Evolutionary conservation across 257 asterid species (phyloP), one percentile per base, ranked within the genome.

Genomic region (Rubia yunnanensis): DNA sequence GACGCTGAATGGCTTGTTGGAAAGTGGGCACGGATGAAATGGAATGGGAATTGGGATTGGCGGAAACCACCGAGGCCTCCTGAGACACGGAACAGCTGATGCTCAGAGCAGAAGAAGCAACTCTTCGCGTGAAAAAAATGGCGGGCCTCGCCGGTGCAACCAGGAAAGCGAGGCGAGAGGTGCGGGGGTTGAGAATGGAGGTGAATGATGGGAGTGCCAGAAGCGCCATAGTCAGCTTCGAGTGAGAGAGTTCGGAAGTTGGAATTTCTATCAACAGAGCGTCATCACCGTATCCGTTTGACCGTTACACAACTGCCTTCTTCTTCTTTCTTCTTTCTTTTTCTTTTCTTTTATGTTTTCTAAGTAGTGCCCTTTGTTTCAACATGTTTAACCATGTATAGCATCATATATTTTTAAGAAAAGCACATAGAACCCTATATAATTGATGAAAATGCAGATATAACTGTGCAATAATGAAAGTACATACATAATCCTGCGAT

Each of bases 1-100:
- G 94, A 53, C 96, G 83, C 82, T 92, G 98, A 77, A 92, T 87
- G 48, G 98, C 98, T 80, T 87, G 96, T 49, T 92, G 98, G 56
- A 92, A 92, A 71, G 91, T 89, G 60, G 86, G 94, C 64, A 69
- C 80, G 30, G 91, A 77, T 9, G 85, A 35, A 39, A 68, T 76
- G 41, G 60, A 67, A 41, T 20, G 59, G 35, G 63, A 23, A 1
- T 65, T 70, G 10, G 72, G 41, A 54, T 49, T 46, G 54, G 59
- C 32, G 46, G 66, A 65, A 23, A 32, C 73, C 4, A 56, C 35
- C 0, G 64, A 36, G 27, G 65, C 32, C 10, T 49, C 44, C 26
- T 56, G 76, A 53, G 73, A 68, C n/a, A 75, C 70, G 4, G 85
- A 71, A 50, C 85, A 82, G 44, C 69, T 66, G 63, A 56, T 38